Base-by-base conservation (phyloP, 2,329 filamentous ascomycete species). In the Pseudopyrenochaeta lycopersici region DNA sequence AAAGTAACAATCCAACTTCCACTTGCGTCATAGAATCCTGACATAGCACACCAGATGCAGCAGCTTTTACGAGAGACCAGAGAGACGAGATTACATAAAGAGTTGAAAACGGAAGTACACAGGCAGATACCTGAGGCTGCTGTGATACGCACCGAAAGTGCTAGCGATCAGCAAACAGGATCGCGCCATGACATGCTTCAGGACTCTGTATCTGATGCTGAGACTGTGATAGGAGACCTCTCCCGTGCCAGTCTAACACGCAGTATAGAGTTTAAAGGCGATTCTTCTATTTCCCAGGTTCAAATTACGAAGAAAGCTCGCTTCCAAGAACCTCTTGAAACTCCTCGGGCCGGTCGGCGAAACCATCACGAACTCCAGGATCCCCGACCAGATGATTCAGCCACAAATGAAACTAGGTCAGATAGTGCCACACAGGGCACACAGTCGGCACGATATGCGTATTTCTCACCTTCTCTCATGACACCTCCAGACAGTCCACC, bases 141-240 rank as follows among this genome's bases (percentile, higher is more conserved):
- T 39, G 20, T 14, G 14, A 11, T 18, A 21, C 18, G 14, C 2
- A 21, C 2, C 7, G 17, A 6, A 17, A 17, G 23, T 29, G 4
- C 6, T 6, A 17, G n/a, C 14, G 15, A 30, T 10, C n/a, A 23
- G 2, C n/a, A 23, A 4, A 23, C 12, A 39, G 38, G 43, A n/a
- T 47, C 52, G 2, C 35, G 46, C 15, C 30, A 30, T 14, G 46
- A 50, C 7, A 4, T 50, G 12, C 52, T 50, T 12, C 17, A 41
- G 23, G 52, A 51, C 3, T 42, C 50, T 3, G 36, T 50, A 39
- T 38, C 36, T 18, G 46, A 50, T 20, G 31, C 46, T 2, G 52
- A 54, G 12, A 41, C 52, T 7, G n/a, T 51, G 2, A 43, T 46
- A 4, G 41, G 42, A 18, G 52, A 50, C 31, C 45, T 51, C 31